Conservation (phyloP, 176 grass and related monocot species). For the Calamus simplicifolius region DNA sequence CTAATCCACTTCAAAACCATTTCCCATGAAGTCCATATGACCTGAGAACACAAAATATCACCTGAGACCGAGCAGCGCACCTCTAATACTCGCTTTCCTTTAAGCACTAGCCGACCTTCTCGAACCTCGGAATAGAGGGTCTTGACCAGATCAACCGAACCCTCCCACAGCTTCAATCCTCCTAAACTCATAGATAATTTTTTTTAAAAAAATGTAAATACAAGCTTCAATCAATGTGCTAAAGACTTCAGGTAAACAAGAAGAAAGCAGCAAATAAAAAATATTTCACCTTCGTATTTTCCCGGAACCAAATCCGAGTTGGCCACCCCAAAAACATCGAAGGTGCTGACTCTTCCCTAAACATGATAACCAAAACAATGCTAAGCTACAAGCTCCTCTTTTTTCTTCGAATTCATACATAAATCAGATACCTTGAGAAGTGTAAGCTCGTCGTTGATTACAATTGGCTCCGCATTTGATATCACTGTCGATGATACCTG, state of each 20-base stretch:
- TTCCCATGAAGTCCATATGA: background rate
- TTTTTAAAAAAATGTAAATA: background rate
- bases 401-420: background rate
- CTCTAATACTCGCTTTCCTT: slow-evolving; percentile 75
- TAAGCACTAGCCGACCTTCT: slow-evolving; percentile 31
- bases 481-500: slow-evolving; percentile 28
- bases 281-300: slow-evolving; percentile 77
- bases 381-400: too few relatives aligned
- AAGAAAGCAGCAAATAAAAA: slow-evolving; percentile 14
- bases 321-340: slow-evolving; percentile 73
- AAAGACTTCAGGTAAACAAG: slow-evolving; percentile 1
- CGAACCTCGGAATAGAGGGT: slow-evolving; percentile 40
- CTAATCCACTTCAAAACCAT: too few relatives aligned
- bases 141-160: slow-evolving; percentile 77
- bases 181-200: slow-evolving; percentile 20
- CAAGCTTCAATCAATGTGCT: slow-evolving; percentile 14
- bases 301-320: slow-evolving; percentile 91
- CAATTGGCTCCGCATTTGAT: slow-evolving; percentile 33
- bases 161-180: slow-evolving; percentile 95
- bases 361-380: slow-evolving; percentile 2
- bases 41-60: slow-evolving; percentile 15
- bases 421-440: slow-evolving; percentile 55
- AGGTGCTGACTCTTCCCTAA: slow-evolving; percentile 68
- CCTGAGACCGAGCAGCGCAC: slow-evolving; percentile 35
- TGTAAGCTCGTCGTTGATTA: slow-evolving; percentile 46